A percentile compares a stretch with the other conserved stretches of the same genome.
phyloP scores from a whole-genome alignment of 176 grass and related monocot species.

The Zoysia japonica region DNA sequence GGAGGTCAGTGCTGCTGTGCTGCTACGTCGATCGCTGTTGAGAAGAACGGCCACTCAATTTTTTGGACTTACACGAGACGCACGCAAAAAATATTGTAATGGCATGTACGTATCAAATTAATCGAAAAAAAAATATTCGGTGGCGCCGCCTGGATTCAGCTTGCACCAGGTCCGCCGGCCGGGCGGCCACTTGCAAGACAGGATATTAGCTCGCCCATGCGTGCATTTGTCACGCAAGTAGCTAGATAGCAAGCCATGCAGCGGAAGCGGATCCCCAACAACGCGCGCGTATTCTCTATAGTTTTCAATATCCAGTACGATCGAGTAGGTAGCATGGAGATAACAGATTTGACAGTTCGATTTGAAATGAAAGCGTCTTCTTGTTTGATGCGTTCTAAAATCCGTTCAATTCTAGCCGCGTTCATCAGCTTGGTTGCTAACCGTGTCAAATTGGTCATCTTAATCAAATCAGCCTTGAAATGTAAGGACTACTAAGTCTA shows the following conservation, averaged over 20 bases:
- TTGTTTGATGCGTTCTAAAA: neutral
- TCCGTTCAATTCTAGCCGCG: neutral
- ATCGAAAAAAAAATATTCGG: too few species aligned
- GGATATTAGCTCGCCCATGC: too few species aligned
- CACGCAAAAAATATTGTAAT: too few species aligned
- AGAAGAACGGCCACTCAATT: neutral
- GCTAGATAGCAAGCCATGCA: too few species aligned
- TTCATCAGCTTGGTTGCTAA: neutral
- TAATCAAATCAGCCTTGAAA: neutral
- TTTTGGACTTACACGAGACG: neutral
- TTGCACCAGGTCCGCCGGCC: too few species aligned
- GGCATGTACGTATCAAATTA: too few species aligned
- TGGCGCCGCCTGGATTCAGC: too few species aligned
- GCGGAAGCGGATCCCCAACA: neutral
- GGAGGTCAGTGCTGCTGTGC: neutral
- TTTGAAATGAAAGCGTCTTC: neutral
- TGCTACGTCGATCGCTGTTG: neutral
- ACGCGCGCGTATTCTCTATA: neutral
- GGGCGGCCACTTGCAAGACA: too few species aligned
- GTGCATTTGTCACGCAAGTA: too few species aligned
- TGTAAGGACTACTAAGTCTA: too few species aligned
- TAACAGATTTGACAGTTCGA: neutral
- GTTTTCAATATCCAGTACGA: neutral
- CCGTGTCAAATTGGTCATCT: conserved; percentile 10
- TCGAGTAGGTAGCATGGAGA: neutral